Evolutionary conservation across 306 rosid species (phyloP).

Genomic region (Quercus berberidifolia): DNA sequence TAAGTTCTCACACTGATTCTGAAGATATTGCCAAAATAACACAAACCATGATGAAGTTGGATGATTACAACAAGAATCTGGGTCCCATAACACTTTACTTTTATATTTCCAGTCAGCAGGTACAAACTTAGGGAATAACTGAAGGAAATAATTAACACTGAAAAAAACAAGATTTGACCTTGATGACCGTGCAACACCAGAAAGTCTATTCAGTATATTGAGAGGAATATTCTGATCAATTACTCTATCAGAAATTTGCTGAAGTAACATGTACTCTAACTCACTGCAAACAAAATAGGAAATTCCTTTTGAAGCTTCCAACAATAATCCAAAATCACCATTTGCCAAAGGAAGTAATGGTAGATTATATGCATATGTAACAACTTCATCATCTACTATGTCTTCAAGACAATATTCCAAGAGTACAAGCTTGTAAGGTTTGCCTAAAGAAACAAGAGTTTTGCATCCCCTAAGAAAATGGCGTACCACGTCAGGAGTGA

Average conservation of each 20-base stretch:
- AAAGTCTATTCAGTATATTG: conserved; percentile 60
- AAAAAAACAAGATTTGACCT: conserved; percentile 62
- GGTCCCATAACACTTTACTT: conserved; percentile 81
- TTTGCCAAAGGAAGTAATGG: conserved; percentile 90
- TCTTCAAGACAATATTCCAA: conserved; percentile 94
- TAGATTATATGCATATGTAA: conserved; percentile 58
- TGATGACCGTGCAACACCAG: conserved; percentile 76
- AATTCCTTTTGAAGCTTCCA: conserved; percentile 60
- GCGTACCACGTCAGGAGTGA: conserved; percentile 81
- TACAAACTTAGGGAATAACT: conserved; percentile 63
- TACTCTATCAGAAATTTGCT: conserved; percentile 58
- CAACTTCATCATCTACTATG: conserved; percentile 85
- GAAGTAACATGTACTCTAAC: conserved; percentile 65
- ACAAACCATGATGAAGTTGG: conserved; percentile 79
- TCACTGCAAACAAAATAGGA: conserved; percentile 81
- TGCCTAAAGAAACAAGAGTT: conserved; percentile 37
- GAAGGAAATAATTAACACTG: conserved; percentile 58
- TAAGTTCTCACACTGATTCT: conserved; percentile 48
- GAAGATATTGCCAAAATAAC: conserved; percentile 79
- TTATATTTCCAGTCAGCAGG: conserved; percentile 87
- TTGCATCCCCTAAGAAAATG: conserved; percentile 68
- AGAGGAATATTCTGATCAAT: conserved; percentile 66
- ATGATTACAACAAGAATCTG: conserved; percentile 56
- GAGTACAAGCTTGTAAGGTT: conserved; percentile 67
- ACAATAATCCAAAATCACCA: conserved; percentile 72